These are phyloP conservation scores for Neodidymelliopsis sp. DNA, from an alignment of 2,329 filamentous ascomycete genomes.

Conservation along the genomic window DNA sequence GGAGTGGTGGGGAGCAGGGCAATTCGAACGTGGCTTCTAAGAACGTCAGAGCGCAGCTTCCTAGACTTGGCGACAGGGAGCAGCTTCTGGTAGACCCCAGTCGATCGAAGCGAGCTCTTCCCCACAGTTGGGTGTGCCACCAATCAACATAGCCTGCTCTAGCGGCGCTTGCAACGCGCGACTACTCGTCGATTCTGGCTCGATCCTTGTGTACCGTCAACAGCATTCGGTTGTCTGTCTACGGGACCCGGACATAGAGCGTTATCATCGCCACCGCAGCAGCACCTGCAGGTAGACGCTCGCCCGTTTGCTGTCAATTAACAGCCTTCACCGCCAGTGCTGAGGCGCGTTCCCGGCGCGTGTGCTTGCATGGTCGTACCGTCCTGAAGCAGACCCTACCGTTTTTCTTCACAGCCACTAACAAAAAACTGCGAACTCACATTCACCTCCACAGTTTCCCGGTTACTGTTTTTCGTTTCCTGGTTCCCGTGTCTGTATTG, in stretches of 20 bases:
- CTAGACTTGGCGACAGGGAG: constrained; percentile 24
- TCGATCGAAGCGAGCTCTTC: constrained; percentile 22
- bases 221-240: constrained; percentile 10
- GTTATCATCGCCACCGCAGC: constrained; percentile 12
- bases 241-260: constrained; percentile 8
- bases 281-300: constrained; percentile 11
- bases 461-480: constrained; percentile 2
- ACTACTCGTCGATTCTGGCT: constrained; percentile 8
- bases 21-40: constrained; percentile 44
- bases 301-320: constrained; percentile 17
- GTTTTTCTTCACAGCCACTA: constrained; percentile 7
- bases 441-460: constrained; percentile 12
- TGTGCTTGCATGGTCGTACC: constrained; percentile 15
- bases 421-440: constrained; percentile 13
- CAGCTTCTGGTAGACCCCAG: too few species aligned
- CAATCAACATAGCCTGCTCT: constrained; percentile 12
- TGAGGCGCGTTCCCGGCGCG: constrained; percentile 9
- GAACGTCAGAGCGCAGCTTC: constrained; percentile 23
- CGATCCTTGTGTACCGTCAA: constrained; percentile 12
- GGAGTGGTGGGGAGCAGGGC: constrained; percentile 18
- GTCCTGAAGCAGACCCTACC: constrained; percentile 11
- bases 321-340: constrained; percentile 21
- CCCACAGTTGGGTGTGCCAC: constrained; percentile 3
- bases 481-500: neutral
- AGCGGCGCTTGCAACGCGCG: constrained; percentile 7